A percentile compares a stretch with the other conserved stretches of the same genome.
phyloP scores from a whole-genome alignment of 768 basidiomycete genomes.

The Hortiboletus flavorubellus region DNA sequence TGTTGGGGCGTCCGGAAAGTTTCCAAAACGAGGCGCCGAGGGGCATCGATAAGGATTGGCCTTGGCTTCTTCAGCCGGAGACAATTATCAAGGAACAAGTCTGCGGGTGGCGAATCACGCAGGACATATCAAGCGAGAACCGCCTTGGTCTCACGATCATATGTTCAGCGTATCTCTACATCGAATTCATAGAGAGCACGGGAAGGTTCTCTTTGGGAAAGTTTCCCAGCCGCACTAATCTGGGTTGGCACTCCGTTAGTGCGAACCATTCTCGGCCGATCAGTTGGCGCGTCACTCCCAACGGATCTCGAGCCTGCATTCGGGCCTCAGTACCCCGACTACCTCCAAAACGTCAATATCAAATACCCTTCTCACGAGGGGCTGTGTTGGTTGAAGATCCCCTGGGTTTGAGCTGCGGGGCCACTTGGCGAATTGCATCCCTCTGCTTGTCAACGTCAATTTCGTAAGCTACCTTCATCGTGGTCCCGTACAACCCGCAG shows the following conservation, averaged over 20 bases:
- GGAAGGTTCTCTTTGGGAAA: slow-evolving; percentile 7
- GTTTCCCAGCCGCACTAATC: slow-evolving; percentile 27
- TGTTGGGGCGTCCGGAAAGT: neutral
- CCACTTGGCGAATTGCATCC: slow-evolving; percentile 4
- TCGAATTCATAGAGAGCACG: slow-evolving; percentile 6
- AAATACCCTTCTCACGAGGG: slow-evolving; percentile 17
- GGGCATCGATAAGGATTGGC: slow-evolving; percentile 32
- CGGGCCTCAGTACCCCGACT: slow-evolving; percentile 21
- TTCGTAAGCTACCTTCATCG: slow-evolving; percentile 17
- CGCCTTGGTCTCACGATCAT: slow-evolving; percentile 23
- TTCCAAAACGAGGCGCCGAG: slow-evolving; percentile 21
- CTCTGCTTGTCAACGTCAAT: slow-evolving; percentile 12
- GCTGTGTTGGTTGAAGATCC: slow-evolving; percentile 15
- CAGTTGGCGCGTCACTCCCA: slow-evolving; percentile 6
- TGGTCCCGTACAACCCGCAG: slow-evolving; percentile 10
- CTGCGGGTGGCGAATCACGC: slow-evolving; percentile 13
- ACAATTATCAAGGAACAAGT: slow-evolving; percentile 10
- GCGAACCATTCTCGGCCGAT: slow-evolving; percentile 17
- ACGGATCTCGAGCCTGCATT: slow-evolving; percentile 22
- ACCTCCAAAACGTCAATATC: slow-evolving; percentile 15
- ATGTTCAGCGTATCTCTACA: slow-evolving; percentile 8
- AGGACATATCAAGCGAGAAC: slow-evolving; percentile 19
- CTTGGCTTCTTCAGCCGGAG: slow-evolving; percentile 6
- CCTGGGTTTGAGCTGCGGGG: slow-evolving; percentile 8
- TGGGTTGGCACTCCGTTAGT: slow-evolving; percentile 21